phyloP scores from a whole-genome alignment of 306 rosid genomes.

The Quercus wislizeni region DNA sequence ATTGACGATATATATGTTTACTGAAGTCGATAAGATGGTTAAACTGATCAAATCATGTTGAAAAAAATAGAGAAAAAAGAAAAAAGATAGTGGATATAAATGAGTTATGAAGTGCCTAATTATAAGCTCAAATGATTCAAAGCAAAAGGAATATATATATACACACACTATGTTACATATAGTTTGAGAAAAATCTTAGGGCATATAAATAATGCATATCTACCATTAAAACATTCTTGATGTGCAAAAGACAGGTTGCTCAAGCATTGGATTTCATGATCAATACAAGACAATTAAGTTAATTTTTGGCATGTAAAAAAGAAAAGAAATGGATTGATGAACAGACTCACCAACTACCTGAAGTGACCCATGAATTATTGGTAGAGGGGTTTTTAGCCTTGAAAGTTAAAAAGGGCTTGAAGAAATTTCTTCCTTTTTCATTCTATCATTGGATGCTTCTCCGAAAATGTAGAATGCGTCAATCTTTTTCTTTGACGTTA shows the following conservation, averaged over 20 bases:
- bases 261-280: background rate
- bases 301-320: background rate
- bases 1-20: background rate
- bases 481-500: background rate
- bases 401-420: background rate
- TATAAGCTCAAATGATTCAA: background rate
- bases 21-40: background rate
- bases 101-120: background rate
- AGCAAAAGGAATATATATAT: too few species aligned
- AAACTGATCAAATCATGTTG: background rate
- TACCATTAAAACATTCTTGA: background rate
- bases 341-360: background rate
- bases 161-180: background rate
- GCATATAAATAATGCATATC: background rate
- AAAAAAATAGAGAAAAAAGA: background rate
- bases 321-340: background rate
- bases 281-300: background rate
- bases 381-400: background rate
- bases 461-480: background rate
- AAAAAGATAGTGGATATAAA: background rate
- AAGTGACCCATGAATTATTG: background rate
- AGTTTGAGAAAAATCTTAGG: background rate
- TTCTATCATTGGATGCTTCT: background rate
- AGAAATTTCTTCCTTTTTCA: background rate
- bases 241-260: background rate